These are phyloP conservation scores for Eucalyptus grandis DNA, from an alignment of 345 rosid genomes.

Conservation along the genomic window DNA sequence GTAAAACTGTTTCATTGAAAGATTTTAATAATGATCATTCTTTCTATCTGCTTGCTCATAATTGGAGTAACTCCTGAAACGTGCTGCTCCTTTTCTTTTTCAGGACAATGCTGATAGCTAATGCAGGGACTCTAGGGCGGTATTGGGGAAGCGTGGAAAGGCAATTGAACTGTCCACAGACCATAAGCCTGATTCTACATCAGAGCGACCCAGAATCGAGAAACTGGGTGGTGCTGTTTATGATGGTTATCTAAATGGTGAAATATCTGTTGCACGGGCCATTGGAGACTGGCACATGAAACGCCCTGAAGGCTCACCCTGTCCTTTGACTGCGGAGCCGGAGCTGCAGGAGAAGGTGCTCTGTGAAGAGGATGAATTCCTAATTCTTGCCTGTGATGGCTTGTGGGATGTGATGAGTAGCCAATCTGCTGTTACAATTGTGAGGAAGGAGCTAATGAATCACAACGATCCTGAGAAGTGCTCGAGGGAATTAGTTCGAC, in stretches of 20 bases:
- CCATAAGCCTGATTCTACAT: constrained; percentile 11
- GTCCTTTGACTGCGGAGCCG: constrained; percentile 19
- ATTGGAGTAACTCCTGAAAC: neutral
- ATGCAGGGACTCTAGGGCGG: constrained; percentile 21
- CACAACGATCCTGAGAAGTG: constrained; percentile 17
- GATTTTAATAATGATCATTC: neutral
- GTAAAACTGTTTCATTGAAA: neutral
- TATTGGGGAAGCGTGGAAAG: constrained; percentile 8
- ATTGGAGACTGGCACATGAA: constrained; percentile 27
- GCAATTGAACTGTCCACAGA: constrained; percentile 17
- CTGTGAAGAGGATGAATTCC: constrained; percentile 16
- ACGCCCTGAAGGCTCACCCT: constrained; percentile 1
- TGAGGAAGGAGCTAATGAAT: constrained; percentile 2
- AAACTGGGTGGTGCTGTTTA: constrained; percentile 8
- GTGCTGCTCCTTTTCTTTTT: neutral
- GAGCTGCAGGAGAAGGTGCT: constrained; percentile 8
- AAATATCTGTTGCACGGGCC: constrained; percentile 14
- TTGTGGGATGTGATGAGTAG: constrained; percentile 30
- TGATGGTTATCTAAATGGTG: constrained; percentile 20
- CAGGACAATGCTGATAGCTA: constrained; percentile 18
- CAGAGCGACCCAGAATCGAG: constrained; percentile 1
- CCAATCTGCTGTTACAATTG: constrained; percentile 11
- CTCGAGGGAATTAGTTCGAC: constrained; percentile 11
- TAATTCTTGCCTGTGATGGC: constrained; percentile 19
- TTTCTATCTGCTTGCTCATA: neutral